A percentile compares a stretch with the other conserved stretches of the same genome.
Evolutionary conservation across 495 filamentous ascomycete genomes (phyloP).

Genomic region (Aspergillus saccharolyticus): DNA sequence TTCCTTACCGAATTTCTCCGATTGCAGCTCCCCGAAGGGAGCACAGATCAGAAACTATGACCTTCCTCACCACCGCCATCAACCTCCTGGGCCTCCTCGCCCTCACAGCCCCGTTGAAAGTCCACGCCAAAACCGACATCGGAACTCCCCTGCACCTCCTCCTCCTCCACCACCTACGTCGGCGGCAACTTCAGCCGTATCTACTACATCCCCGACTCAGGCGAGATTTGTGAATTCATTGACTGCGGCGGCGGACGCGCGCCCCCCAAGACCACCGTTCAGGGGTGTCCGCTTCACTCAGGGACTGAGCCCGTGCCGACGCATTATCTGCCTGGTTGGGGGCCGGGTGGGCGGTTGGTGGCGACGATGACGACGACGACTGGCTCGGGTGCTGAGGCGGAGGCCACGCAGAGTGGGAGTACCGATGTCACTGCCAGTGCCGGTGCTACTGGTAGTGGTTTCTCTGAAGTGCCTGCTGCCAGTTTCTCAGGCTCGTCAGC

Average conservation of each 20-base stretch:
- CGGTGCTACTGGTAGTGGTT: no score
- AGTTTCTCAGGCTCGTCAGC: no score
- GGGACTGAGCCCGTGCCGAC: constrained; percentile 52
- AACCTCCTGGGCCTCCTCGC: constrained; percentile 16
- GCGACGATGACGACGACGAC: constrained; percentile 17
- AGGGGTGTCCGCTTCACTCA: constrained; percentile 53
- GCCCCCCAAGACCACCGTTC: constrained; percentile 54
- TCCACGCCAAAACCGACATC: constrained; percentile 27
- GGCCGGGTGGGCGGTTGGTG: constrained; percentile 15
- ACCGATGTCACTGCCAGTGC: no score
- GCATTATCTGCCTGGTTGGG: constrained; percentile 41
- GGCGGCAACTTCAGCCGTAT: constrained; percentile 40
- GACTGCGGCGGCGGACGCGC: constrained; percentile 64
- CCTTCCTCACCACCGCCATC: constrained; percentile 7
- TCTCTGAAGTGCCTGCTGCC: no score
- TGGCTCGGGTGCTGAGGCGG: constrained; percentile 5
- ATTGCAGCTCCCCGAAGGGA: no score
- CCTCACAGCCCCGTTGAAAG: constrained; percentile 5
- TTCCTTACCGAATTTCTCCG: no score
- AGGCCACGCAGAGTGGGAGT: no score
- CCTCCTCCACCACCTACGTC: constrained; percentile 24
- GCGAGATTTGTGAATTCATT: constrained; percentile 55
- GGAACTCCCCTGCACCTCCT: constrained; percentile 26
- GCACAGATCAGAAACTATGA: constrained; percentile 20
- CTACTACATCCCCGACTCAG: constrained; percentile 51